A percentile compares a stretch with the other conserved stretches of the same genome.
Evolutionary conservation across 2,329 filamentous ascomycete genomes (phyloP).

Genomic region (Pseudogymnoascus sp.): DNA sequence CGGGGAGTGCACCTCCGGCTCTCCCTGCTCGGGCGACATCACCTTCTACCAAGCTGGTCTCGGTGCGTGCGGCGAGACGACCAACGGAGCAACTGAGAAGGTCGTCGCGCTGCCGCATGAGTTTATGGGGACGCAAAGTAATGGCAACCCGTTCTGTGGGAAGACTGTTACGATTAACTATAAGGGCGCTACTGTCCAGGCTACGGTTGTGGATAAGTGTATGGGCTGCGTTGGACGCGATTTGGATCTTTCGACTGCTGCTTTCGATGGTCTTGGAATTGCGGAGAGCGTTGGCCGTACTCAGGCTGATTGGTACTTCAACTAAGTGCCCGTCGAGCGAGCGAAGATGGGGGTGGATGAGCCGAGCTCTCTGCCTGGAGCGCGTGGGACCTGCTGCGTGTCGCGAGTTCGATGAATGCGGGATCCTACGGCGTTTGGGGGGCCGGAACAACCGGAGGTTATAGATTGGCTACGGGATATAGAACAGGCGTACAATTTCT

Average conservation of each 20-base stretch:
- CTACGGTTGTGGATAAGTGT: constrained; percentile 66
- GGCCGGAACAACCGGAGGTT: too few species aligned
- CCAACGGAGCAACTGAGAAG: constrained; percentile 44
- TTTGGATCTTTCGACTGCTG: constrained; percentile 52
- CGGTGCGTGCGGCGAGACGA: constrained; percentile 58
- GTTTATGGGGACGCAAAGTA: constrained; percentile 56
- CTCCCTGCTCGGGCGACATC: constrained; percentile 49
- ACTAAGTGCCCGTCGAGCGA: constrained; percentile 16
- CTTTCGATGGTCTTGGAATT: constrained; percentile 45
- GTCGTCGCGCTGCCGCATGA: constrained; percentile 60
- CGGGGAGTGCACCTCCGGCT: constrained; percentile 26
- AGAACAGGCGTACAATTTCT: neutral
- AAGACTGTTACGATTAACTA: constrained; percentile 55
- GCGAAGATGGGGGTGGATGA: neutral
- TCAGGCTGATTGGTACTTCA: constrained; percentile 39
- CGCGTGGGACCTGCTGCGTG: neutral
- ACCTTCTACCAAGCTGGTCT: constrained; percentile 67
- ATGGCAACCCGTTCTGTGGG: constrained; percentile 63
- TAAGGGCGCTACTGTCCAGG: constrained; percentile 49
- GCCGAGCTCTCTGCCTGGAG: neutral
- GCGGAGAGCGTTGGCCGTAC: constrained; percentile 36
- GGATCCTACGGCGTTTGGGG: neutral
- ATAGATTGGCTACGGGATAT: neutral
- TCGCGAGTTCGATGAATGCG: neutral
- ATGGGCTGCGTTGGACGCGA: constrained; percentile 49